phyloP scores from a whole-genome alignment of 352 stramenopile genomes.

The Globisporangium radiosum region DNA sequence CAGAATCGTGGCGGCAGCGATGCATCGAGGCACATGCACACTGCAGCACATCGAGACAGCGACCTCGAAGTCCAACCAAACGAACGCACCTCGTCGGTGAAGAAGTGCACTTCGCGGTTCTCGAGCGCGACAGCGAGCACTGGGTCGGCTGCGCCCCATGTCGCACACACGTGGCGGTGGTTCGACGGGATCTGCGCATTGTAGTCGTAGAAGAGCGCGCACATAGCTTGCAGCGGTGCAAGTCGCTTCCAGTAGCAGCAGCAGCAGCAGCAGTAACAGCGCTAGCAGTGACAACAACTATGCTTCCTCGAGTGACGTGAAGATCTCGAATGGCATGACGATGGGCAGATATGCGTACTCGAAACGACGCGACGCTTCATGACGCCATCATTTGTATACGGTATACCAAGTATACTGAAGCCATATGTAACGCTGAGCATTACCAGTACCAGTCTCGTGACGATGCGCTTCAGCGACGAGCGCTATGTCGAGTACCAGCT shows the following conservation, averaged over 20 bases:
- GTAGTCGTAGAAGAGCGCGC: slow-evolving; percentile 82
- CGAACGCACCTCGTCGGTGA: slow-evolving; percentile 72
- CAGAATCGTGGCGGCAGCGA: too few relatives aligned
- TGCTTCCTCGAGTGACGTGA: not conserved
- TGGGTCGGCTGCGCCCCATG: slow-evolving; percentile 80
- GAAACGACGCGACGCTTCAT: slow-evolving; percentile 7
- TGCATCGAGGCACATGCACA: too few relatives aligned
- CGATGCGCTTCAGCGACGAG: slow-evolving; percentile 14
- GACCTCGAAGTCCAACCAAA: not conserved
- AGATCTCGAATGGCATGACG: not conserved
- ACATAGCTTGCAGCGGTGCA: slow-evolving; percentile 9
- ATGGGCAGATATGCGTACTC: not conserved
- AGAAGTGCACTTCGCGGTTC: slow-evolving; percentile 87
- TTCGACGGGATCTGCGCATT: slow-evolving; percentile 57
- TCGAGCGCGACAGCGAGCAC: slow-evolving; percentile 78
- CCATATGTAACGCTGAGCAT: too few relatives aligned
- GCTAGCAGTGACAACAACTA: too few relatives aligned
- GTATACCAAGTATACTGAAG: too few relatives aligned
- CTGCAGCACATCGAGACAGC: not conserved
- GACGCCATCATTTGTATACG: too few relatives aligned
- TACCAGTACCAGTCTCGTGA: not conserved
- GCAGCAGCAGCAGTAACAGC: not conserved
- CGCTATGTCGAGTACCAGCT: slow-evolving; percentile 23
- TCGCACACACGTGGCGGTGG: slow-evolving; percentile 60
- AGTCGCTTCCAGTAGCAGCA: not conserved